A percentile compares a stretch with the other conserved stretches of the same genome.
Evolutionary conservation across 345 rosid species (phyloP).

Genomic region (Gossypium arboreum): DNA sequence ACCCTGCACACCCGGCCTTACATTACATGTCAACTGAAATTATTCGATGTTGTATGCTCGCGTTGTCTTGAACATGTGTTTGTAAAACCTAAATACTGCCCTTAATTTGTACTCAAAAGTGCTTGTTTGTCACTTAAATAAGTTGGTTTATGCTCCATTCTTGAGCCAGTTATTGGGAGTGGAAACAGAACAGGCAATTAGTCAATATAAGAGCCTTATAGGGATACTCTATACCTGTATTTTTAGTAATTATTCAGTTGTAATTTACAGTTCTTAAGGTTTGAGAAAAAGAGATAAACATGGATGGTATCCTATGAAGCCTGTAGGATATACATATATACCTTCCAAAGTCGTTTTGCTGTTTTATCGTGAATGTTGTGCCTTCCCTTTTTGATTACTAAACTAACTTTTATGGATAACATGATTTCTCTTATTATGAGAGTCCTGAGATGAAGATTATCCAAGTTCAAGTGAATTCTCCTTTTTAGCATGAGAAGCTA

Average conservation of each 20-base stretch:
- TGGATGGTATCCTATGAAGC: background rate
- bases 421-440: background rate
- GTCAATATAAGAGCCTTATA: background rate
- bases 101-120: background rate
- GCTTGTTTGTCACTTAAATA: slow-evolving; percentile 16
- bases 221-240: background rate
- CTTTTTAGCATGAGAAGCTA: too few relatives aligned
- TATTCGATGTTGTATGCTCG: slow-evolving; percentile 20
- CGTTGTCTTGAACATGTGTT: slow-evolving; percentile 15
- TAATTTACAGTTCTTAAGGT: background rate
- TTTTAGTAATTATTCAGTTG: slow-evolving; percentile 7
- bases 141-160: slow-evolving; percentile 17
- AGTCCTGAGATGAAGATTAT: background rate
- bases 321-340: background rate
- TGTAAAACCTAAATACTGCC: slow-evolving; percentile 12
- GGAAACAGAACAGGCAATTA: slow-evolving; percentile 11
- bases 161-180: slow-evolving; percentile 3
- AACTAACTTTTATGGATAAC: background rate
- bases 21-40: slow-evolving; percentile 13
- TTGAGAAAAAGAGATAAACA: background rate
- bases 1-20: slow-evolving; percentile 13
- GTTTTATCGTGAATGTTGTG: background rate
- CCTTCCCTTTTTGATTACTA: background rate
- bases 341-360: too few relatives aligned
- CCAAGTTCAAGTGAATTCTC: too few relatives aligned